Conservation (phyloP, 257 asterid species). For the Phtheirospermum japonicum region DNA sequence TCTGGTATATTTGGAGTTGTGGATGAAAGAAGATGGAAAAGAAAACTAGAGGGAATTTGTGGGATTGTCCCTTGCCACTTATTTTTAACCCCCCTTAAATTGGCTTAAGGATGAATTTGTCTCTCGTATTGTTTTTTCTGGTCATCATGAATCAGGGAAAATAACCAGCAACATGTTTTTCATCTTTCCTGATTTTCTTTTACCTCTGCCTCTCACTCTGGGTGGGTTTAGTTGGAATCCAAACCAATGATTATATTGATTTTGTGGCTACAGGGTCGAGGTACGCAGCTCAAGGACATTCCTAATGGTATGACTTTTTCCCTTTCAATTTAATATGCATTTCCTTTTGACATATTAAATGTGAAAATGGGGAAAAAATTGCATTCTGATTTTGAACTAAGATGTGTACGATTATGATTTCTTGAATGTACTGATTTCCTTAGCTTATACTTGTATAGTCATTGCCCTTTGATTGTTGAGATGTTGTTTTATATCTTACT, state of each 20-base stretch:
- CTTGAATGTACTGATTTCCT: background rate
- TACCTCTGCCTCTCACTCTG: too few species aligned
- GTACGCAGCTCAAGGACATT: conserved; percentile 76
- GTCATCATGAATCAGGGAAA: background rate
- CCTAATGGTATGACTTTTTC: conserved; percentile 53
- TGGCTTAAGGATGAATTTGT: background rate
- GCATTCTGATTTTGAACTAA: background rate
- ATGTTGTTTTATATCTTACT: conserved; percentile 5
- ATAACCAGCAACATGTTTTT: background rate
- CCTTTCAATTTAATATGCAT: conserved; percentile 6
- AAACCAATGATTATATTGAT: conserved; percentile 20
- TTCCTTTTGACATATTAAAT: conserved; percentile 5
- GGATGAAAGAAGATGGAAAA: background rate
- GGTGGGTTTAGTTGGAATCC: conserved; percentile 4
- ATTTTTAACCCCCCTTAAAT: conserved; percentile 3
- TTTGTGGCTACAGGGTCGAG: conserved; percentile 62
- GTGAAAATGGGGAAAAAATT: background rate
- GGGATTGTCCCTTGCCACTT: background rate
- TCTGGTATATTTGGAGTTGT: background rate
- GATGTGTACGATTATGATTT: background rate
- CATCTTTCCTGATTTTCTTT: background rate
- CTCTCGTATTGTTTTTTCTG: conserved; percentile 6
- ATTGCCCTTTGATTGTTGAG: conserved; percentile 18
- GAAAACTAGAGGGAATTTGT: conserved; percentile 7
- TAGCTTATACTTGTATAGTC: conserved; percentile 8